A percentile compares a stretch with the other conserved stretches of the same genome.
Conservation (phyloP, 2,329 filamentous ascomycete species). For the Didymella segeticola region DNA sequence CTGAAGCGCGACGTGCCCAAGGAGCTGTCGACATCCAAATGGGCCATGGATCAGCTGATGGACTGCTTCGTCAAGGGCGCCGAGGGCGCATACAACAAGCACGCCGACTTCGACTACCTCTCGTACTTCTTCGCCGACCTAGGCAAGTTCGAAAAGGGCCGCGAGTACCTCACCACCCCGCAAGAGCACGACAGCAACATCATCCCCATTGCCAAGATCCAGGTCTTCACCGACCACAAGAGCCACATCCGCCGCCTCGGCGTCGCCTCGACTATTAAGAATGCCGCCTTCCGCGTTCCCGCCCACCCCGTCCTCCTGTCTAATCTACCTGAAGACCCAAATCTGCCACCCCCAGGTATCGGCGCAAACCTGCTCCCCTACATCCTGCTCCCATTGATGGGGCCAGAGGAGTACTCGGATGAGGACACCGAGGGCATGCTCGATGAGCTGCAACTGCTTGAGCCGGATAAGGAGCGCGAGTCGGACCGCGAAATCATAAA, state of each 20-base stretch:
- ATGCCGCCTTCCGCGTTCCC: slow-evolving; percentile 81
- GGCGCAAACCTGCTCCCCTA: slow-evolving; percentile 87
- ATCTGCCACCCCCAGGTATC: slow-evolving; percentile 58
- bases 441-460: slow-evolving; percentile 85
- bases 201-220: slow-evolving; percentile 89
- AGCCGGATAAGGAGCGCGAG: slow-evolving; percentile 88
- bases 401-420: slow-evolving; percentile 84
- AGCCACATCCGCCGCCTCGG: slow-evolving; percentile 85
- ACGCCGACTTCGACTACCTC: slow-evolving; percentile 89
- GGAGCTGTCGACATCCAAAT: slow-evolving; percentile 73
- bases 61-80: slow-evolving; percentile 96
- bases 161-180: slow-evolving; percentile 74
- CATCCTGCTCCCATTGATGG: slow-evolving; percentile 84
- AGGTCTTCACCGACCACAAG: slow-evolving; percentile 91
- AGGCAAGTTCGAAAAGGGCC: slow-evolving; percentile 76
- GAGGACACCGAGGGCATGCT: slow-evolving; percentile 89
- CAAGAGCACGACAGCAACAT: slow-evolving; percentile 78
- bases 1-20: slow-evolving; percentile 73
- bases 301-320: slow-evolving; percentile 74
- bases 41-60: slow-evolving; percentile 86
- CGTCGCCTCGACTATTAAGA: slow-evolving; percentile 97
- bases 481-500: slow-evolving; percentile 76
- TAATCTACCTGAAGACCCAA: slow-evolving; percentile 40
- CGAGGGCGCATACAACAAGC: slow-evolving; percentile 79
- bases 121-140: slow-evolving; percentile 94